Base-by-base conservation (phyloP, 139 green algal genomes). In the Protoeuglena noctilucae region DNA sequence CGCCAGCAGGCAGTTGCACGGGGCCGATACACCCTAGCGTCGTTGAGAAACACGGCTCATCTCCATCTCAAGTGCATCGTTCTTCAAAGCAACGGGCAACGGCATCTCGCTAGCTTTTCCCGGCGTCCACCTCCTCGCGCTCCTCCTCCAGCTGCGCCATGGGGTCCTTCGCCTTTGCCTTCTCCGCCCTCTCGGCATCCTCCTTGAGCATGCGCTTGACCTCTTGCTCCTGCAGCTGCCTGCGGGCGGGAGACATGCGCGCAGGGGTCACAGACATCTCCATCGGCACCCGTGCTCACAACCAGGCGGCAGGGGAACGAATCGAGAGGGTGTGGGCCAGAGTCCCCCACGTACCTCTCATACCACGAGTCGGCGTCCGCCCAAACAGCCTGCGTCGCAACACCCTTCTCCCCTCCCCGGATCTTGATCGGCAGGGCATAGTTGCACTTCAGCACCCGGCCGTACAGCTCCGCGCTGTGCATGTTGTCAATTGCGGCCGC, bases 401-500 rank as follows among this genome's bases (percentile, higher is more conserved):
- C 89, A 45, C 82, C 83, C 70, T 89, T 87, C 62, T 87, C 82
- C 0, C 83, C 85, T 3, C 82, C 87, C 71, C 93, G 95, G 54
- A 95, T 95, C 63, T 88, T 90, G 59, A 81, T 83, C 0, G 85
- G 81, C 60, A 93, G 85, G 17, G 87, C 86, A 40, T 80, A 88
- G 67, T 95, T 95, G 17, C 89, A 77, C 0, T 70, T 70, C 26
- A 95, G 68, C 39, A 88, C 77, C 1, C 76, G 67, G 18, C 76
- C 67, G 41, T 65, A 72, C 31, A 77, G 61, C 63, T 79, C 68
- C 2, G 63, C 77, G 53, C 94, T 94, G 78, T 97, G 70, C 90
- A 98, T 95, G 76, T 98, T 98, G 63, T 96, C 86, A 4, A 95
- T 86, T 0, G 90, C 90, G 16, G 69, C 84, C 12, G 73, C 79